Percentiles rank a stretch among this genome's conserved stretches.
These are phyloP conservation scores for Fusarium anguioides DNA, from an alignment of 2,329 filamentous ascomycete genomes.

Conservation along the genomic window DNA sequence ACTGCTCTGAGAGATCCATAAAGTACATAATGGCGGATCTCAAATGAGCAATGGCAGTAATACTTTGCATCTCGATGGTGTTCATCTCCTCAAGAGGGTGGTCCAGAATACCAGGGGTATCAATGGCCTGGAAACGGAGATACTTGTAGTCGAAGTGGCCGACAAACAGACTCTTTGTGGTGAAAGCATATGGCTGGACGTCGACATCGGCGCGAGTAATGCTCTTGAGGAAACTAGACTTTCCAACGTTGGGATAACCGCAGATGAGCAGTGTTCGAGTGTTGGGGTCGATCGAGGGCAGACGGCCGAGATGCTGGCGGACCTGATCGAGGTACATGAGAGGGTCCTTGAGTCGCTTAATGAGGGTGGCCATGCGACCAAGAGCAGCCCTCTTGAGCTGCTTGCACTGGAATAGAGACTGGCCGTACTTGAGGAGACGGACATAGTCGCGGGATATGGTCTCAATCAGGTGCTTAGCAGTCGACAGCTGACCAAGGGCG, in stretches of 20 bases:
- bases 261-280: slow-evolving; percentile 96
- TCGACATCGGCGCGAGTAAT: slow-evolving; percentile 96
- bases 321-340: slow-evolving; percentile 92
- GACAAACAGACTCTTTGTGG: slow-evolving; percentile 96
- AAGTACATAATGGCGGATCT: slow-evolving; percentile 96
- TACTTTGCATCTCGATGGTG: slow-evolving; percentile 98
- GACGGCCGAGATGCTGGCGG: slow-evolving; percentile 94
- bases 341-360: slow-evolving; percentile 93
- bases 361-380: slow-evolving; percentile 98
- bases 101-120: slow-evolving; percentile 98
- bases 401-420: slow-evolving; percentile 98
- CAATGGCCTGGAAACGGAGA: slow-evolving; percentile 76
- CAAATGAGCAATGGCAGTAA: slow-evolving; percentile 96
- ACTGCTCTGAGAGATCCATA: slow-evolving; percentile 97
- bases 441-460: slow-evolving; percentile 97
- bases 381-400: slow-evolving; percentile 96
- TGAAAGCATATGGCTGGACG: slow-evolving; percentile 98
- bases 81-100: slow-evolving; percentile 99
- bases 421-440: slow-evolving; percentile 89
- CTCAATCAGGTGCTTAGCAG: slow-evolving; percentile 96
- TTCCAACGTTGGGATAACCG: slow-evolving; percentile 97
- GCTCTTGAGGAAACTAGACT: slow-evolving; percentile 93
- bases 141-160: slow-evolving; percentile 96
- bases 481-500: slow-evolving; percentile 93
- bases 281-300: slow-evolving; percentile 98